Conservation (phyloP, 768 basidiomycete genomes). For the Kwoniella heveanensis region DNA sequence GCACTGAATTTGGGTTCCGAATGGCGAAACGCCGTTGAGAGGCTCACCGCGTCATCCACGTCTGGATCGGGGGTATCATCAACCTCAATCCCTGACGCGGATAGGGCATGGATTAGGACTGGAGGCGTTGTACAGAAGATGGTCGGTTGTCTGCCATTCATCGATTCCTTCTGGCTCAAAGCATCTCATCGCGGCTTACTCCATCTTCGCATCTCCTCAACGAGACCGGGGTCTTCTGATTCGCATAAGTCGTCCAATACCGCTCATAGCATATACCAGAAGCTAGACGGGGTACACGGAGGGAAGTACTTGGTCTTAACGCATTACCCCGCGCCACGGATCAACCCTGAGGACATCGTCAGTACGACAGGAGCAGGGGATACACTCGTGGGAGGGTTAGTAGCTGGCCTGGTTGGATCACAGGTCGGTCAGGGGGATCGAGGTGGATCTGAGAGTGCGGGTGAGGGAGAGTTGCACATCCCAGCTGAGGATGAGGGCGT, state of each 20-base stretch:
- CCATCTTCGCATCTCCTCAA: conserved; percentile 25
- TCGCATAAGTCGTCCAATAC: background rate
- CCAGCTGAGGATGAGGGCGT: conserved; percentile 20
- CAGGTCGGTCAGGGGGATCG: too few relatives aligned
- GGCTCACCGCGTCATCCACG: too few relatives aligned
- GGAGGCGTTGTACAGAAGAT: conserved; percentile 79
- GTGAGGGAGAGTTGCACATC: too few relatives aligned
- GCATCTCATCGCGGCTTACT: conserved; percentile 64
- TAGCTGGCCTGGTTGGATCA: conserved; percentile 63
- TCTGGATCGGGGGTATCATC: too few relatives aligned
- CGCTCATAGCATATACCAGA: conserved; percentile 17
- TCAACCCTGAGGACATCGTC: conserved; percentile 58
- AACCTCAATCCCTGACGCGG: too few relatives aligned
- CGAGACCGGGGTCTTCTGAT: conserved; percentile 7
- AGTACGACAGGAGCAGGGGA: conserved; percentile 94
- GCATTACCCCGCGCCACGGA: conserved; percentile 68
- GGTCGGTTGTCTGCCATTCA: conserved; percentile 77
- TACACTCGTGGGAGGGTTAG: conserved; percentile 77
- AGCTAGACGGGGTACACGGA: conserved; percentile 15
- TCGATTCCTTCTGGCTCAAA: conserved; percentile 81
- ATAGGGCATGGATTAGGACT: conserved; percentile 60
- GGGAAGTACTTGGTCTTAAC: conserved; percentile 62
- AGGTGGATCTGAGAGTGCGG: too few relatives aligned
- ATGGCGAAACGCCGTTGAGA: conserved; percentile 69
- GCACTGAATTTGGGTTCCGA: conserved; percentile 66